A percentile compares a stretch with the other conserved stretches of the same genome.
phyloP scores from a whole-genome alignment of 768 basidiomycete genomes.

The Lactarius indigo region DNA sequence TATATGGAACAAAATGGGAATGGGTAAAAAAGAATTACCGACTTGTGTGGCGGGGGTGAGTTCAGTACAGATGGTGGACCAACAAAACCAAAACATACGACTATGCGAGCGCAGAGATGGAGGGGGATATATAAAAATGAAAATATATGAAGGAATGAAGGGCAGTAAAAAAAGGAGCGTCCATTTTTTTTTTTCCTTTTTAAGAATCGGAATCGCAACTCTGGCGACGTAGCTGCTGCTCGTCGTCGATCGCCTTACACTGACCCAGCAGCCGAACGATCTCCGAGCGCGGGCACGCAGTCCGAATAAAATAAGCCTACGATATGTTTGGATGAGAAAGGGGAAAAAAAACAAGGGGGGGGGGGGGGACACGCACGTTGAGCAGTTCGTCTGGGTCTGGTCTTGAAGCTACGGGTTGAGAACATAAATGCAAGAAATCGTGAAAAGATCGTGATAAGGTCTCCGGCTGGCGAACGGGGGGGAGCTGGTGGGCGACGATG shows the following conservation, averaged over 20 bases:
- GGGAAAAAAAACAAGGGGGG: neutral
- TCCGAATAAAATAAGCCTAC: conserved; percentile 24
- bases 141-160: neutral
- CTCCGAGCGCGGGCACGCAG: conserved; percentile 26
- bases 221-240: conserved; percentile 20
- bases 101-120: neutral
- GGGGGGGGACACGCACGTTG: conserved; percentile 15
- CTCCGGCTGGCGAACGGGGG: conserved; percentile 23
- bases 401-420: conserved; percentile 24
- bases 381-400: conserved; percentile 26
- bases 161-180: neutral
- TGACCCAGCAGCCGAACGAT: conserved; percentile 25
- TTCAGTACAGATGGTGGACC: neutral
- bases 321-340: neutral
- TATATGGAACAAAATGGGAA: neutral
- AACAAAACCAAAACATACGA: neutral
- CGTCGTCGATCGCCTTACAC: conserved; percentile 27
- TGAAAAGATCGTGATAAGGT: conserved; percentile 24
- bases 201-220: conserved; percentile 18
- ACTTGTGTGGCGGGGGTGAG: neutral
- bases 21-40: neutral
- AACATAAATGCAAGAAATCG: conserved; percentile 27
- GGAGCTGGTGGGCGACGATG: conserved; percentile 17
- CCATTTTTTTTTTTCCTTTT: neutral
- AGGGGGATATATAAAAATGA: neutral